phyloP scores from a whole-genome alignment of 805 yeast genomes.

The Lachancea sp. region DNA sequence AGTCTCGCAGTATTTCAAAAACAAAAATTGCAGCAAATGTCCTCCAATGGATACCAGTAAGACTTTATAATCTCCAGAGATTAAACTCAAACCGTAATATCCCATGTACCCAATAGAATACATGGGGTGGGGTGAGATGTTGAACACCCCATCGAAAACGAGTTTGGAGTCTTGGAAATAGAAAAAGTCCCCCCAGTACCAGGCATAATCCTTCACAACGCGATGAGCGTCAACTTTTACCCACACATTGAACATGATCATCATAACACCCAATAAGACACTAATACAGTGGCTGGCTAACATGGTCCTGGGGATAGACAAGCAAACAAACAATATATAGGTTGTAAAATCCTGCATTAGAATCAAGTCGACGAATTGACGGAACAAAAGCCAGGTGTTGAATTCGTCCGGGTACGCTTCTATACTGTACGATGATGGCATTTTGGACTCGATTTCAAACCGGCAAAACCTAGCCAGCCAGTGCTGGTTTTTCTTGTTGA shows the following conservation, averaged over 20 bases:
- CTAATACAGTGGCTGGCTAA: conserved; percentile 40
- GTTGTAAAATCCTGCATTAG: conserved; percentile 80
- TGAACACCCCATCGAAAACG: conserved; percentile 83
- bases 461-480: conserved; percentile 38
- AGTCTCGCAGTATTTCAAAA: conserved; percentile 67
- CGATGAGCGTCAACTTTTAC: conserved; percentile 84
- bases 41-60: conserved; percentile 65
- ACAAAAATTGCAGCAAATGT: conserved; percentile 70
- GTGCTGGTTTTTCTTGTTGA: conserved; percentile 33
- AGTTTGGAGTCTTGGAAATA: conserved; percentile 63
- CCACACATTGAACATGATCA: conserved; percentile 72
- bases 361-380: conserved; percentile 74
- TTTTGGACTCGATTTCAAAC: conserved; percentile 42
- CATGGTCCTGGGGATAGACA: conserved; percentile 34
- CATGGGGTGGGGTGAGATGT: conserved; percentile 90
- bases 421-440: conserved; percentile 35
- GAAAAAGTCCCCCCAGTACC: conserved; percentile 95
- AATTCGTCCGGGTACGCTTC: conserved; percentile 59
- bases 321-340: conserved; percentile 56
- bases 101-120: conserved; percentile 85
- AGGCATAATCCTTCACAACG: conserved; percentile 82
- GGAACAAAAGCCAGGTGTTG: conserved; percentile 75
- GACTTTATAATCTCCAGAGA: conserved; percentile 66
- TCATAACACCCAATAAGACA: conserved; percentile 49
- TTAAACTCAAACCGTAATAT: conserved; percentile 75